phyloP scores from a whole-genome alignment of 768 basidiomycete genomes.

The Tulasnella sp. region DNA sequence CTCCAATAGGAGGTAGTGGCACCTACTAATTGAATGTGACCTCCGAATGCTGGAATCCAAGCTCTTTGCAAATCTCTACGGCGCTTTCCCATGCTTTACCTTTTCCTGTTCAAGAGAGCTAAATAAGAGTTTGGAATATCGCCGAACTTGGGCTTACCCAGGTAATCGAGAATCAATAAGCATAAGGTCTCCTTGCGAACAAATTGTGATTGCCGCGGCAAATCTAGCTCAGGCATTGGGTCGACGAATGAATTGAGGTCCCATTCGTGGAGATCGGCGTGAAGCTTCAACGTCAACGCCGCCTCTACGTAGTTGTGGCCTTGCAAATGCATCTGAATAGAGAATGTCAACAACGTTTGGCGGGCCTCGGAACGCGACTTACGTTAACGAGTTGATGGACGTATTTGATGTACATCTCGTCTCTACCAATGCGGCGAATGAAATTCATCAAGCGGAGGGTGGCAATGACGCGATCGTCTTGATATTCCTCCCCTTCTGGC shows the following conservation, averaged over 20 bases:
- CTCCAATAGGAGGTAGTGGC: constrained; percentile 1
- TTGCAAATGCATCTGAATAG: constrained; percentile 71
- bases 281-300: constrained; percentile 86
- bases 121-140: constrained; percentile 12
- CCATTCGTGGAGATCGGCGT: constrained; percentile 93
- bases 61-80: constrained; percentile 87
- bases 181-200: constrained; percentile 91
- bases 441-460: constrained; percentile 91
- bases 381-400: constrained; percentile 92
- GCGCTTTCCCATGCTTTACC: constrained; percentile 98
- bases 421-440: constrained; percentile 83
- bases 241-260: constrained; percentile 73
- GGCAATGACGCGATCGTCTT: constrained; percentile 90
- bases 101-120: constrained; percentile 54
- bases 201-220: constrained; percentile 92
- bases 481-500: constrained; percentile 89
- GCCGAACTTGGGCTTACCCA: constrained; percentile 51
- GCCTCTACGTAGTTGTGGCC: constrained; percentile 91
- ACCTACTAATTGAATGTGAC: constrained; percentile 88
- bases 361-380: constrained; percentile 37
- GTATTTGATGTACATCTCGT: constrained; percentile 94
- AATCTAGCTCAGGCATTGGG: constrained; percentile 82
- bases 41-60: constrained; percentile 82
- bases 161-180: constrained; percentile 87
- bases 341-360: constrained; percentile 29